phyloP scores from a whole-genome alignment of 345 rosid species.

The Syzygium aqueum region DNA sequence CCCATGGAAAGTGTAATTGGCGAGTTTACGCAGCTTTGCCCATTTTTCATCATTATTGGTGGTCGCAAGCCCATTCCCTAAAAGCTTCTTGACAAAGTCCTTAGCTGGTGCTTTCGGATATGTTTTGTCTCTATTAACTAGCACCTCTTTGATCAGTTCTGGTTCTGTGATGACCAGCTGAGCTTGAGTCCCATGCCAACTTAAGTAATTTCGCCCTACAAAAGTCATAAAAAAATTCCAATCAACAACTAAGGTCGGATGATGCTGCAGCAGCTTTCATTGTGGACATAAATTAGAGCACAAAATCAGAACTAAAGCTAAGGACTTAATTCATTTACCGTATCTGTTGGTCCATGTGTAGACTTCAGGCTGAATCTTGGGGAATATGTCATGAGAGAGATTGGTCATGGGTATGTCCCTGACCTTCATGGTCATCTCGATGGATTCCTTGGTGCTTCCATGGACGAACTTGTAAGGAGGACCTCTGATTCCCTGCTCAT shows the following conservation, averaged over 20 bases:
- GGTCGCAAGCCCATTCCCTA: conserved; percentile 13
- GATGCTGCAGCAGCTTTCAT: neutral
- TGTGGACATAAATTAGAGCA: neutral
- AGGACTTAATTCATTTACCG: conserved; percentile 4
- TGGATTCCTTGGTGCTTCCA: conserved; percentile 24
- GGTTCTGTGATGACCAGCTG: neutral
- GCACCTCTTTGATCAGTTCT: conserved; percentile 1
- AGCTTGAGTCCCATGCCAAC: conserved; percentile 1
- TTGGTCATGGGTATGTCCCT: conserved; percentile 5
- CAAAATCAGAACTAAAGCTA: neutral
- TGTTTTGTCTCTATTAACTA: neutral
- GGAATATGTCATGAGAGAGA: conserved; percentile 11
- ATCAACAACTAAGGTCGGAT: neutral
- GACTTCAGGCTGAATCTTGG: conserved; percentile 12
- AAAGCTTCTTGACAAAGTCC: neutral
- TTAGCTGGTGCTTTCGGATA: neutral
- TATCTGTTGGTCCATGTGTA: conserved; percentile 14
- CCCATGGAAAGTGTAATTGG: conserved; percentile 35
- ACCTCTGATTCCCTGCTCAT: conserved; percentile 14
- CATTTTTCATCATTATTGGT: conserved; percentile 23
- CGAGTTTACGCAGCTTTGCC: conserved; percentile 25
- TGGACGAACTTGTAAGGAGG: conserved; percentile 25
- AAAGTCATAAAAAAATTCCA: neutral
- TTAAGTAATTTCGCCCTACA: neutral
- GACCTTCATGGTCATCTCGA: conserved; percentile 7